Evolutionary conservation across 2,329 filamentous ascomycete genomes (phyloP), one percentile per base, ranked within the genome.

Genomic region (Bipolaris victoriae): DNA sequence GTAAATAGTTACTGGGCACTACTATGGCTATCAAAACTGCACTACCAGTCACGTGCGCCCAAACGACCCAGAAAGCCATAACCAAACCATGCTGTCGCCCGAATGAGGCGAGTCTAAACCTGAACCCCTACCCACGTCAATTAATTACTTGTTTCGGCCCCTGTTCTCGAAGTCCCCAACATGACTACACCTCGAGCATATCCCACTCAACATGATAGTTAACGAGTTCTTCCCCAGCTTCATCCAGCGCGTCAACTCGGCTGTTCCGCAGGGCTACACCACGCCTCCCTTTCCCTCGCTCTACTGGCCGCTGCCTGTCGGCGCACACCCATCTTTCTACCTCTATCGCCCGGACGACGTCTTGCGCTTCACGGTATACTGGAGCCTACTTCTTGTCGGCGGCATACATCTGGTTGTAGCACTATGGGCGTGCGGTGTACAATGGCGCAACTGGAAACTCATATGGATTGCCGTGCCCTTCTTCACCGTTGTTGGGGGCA

Each of bases 361-460:
- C 53, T 94, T 91, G 88, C 88, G 89, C 63, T 97, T 95, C 76
- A 97, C 92, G 1, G 78, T 95, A 15, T 84, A 88, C 72, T 97
- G 92, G 92, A 96, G 92, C 0, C 78, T 96, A 36, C 86, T 96
- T 29, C 85, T 92, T 64, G 94, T 90, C 67, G 87, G 85, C 33
- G 82, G 86, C 18, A 90, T 93, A 61, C 91, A 97, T 74, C 69
- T 93, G 16, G 83, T 87, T 33, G 90, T 89, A 2, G 87, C 89
- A 0, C 79, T 83, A 11, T 90, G 91, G 72, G 91, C 91, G 2
- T 82, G 92, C 65, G 79, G 86, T 41, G 88, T 92, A 68, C 90
- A 95, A 75, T 85, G 76, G 75, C 73, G 77, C 49, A 82, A 81
- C 55, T 83, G 81, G 81, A 82, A 80, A 66, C 52, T 81, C 13